Conservation (phyloP, 1,284 basidiomycete species). For the Malassezia equina region DNA sequence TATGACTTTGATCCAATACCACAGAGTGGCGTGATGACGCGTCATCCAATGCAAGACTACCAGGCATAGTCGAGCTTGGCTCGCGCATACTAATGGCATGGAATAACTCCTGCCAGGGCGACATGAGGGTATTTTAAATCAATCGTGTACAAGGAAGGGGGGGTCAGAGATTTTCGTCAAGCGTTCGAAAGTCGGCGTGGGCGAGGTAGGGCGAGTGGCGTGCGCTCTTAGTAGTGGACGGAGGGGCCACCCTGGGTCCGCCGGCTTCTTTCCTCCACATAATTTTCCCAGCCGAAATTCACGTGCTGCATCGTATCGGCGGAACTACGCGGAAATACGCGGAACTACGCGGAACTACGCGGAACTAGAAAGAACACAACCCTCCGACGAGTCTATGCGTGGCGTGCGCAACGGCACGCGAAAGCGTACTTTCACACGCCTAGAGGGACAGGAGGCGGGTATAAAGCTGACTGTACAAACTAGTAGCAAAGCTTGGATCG, state of each 20-base stretch:
- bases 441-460: background rate
- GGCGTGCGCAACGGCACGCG: background rate
- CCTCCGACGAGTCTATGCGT: no score
- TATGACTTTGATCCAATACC: background rate
- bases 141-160: background rate
- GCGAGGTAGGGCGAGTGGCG: no score
- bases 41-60: constrained; percentile 1
- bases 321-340: background rate
- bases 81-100: background rate
- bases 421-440: background rate
- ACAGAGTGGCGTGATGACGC: background rate
- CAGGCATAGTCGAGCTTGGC: constrained; percentile 2
- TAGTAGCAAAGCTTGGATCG: no score
- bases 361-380: no score
- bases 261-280: background rate
- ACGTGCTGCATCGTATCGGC: background rate
- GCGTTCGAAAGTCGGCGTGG: no score
- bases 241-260: background rate
- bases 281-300: background rate
- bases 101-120: background rate
- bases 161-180: background rate
- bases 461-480: background rate
- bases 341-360: background rate
- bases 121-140: background rate
- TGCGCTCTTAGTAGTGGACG: background rate